Percentiles rank a stretch among this genome's conserved stretches.
Evolutionary conservation across 805 yeast species (phyloP).

Genomic region (Nakazawaea anatomiae): DNA sequence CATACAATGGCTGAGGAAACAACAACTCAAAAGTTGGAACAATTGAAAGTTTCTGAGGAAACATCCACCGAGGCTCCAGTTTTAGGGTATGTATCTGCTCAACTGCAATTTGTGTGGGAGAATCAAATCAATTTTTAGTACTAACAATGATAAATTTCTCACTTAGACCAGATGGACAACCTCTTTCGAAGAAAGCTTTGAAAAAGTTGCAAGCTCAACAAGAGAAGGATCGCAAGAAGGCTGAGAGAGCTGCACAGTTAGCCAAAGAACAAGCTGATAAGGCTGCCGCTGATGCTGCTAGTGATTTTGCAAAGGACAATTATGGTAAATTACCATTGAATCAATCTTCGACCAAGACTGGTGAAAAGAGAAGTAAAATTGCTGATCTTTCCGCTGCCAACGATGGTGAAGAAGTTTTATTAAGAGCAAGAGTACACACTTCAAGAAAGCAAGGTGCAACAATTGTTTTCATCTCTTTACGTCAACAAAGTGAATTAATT

Average conservation of each 20-base stretch:
- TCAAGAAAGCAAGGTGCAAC: constrained; percentile 96
- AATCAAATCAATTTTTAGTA: no score
- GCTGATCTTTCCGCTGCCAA: constrained; percentile 48
- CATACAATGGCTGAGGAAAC: constrained; percentile 8
- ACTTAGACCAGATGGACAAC: constrained; percentile 66
- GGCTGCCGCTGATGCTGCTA: constrained; percentile 59
- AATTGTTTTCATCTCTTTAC: constrained; percentile 81
- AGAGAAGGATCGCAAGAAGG: constrained; percentile 90
- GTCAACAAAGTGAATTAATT: constrained; percentile 81
- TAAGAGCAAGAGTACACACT: constrained; percentile 93
- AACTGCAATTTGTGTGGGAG: no score
- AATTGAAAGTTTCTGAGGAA: constrained; percentile 5
- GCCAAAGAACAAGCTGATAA: constrained; percentile 84
- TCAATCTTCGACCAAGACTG: constrained; percentile 68
- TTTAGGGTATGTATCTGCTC: constrained; percentile 5
- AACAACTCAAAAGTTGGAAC: constrained; percentile 5
- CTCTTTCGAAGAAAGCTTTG: constrained; percentile 87
- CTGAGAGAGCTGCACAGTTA: constrained; percentile 82
- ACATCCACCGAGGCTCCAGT: constrained; percentile 5
- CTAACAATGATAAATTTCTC: not conserved
- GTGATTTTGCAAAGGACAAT: constrained; percentile 80
- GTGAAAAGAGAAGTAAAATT: constrained; percentile 55
- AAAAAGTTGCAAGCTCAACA: constrained; percentile 91
- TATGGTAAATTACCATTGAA: constrained; percentile 88
- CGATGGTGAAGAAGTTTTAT: constrained; percentile 72